Base-by-base conservation (phyloP, 2,329 filamentous ascomycete genomes). In the Hymenoscyphus fraxineus region DNA sequence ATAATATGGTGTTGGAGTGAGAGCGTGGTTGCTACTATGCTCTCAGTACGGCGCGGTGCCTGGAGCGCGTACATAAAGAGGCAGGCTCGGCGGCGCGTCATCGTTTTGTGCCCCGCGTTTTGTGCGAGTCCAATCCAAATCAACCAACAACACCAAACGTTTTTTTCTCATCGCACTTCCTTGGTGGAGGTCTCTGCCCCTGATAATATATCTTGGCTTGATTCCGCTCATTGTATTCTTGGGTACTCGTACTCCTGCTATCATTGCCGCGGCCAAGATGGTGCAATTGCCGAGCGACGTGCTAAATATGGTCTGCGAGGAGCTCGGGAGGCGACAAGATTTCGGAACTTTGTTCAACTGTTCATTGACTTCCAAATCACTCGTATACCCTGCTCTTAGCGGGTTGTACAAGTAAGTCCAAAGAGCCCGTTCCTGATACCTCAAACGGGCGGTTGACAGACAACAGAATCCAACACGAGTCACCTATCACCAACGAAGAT, bases 321-420 rank as follows among this genome's bases (percentile, higher is more conserved):
- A 87, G 71, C 78, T 91, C 39, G 81, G 82, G 5, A 76, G 76
- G 15, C 78, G 81, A 63, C 78, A 78, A 58, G 85, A 89, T 66
- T 88, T 88, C 71, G 76, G 80, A 16, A 83, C 85, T 6, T 80
- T 91, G 10, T 89, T 84, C 76, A 81, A 78, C 63, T 86, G 85
- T 71, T 81, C 86, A 40, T 78, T 81, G 54, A 76, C 84, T 60
- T 84, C 82, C 68, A 84, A 80, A 67, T 78, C 80, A 63, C 77
- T 90, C 55, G 86, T 85, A 1, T 78, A 80, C 27, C 79, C 87
- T 62, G 86, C 87, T 6, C 76, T 91, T 55, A 81, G 83, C 56
- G 80, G 83, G 66, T 77, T 91, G 4, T 91, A 90, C 73, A 82
- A 85, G 86, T 88, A 76, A 22, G 77, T 27, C 73, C 27, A 58